Conservation (phyloP, 495 filamentous ascomycete genomes). For the Durotheca rogersii region DNA sequence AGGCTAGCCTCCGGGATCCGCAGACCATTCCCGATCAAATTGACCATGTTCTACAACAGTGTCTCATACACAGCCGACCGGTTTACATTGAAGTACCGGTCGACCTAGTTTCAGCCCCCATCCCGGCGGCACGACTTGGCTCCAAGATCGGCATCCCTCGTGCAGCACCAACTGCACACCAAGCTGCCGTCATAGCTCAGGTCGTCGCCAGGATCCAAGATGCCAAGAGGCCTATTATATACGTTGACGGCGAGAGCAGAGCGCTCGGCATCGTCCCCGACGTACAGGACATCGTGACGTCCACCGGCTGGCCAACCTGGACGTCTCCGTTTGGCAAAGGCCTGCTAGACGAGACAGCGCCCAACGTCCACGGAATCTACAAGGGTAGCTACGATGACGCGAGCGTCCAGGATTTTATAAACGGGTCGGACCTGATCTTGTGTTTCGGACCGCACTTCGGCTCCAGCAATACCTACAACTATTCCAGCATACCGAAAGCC, state of each 20-base stretch:
- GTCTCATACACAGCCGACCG: conserved; percentile 64
- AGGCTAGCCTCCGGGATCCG: conserved; percentile 61
- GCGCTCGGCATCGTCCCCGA: conserved; percentile 66
- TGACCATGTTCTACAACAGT: conserved; percentile 68
- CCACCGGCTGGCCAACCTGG: conserved; percentile 67
- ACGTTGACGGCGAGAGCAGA: conserved; percentile 77
- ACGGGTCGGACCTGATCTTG: conserved; percentile 70
- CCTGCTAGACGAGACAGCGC: conserved; percentile 66
- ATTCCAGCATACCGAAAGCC: conserved; percentile 32
- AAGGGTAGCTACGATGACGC: conserved; percentile 65
- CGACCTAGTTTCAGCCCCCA: conserved; percentile 69
- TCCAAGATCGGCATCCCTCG: conserved; percentile 62
- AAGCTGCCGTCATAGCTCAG: conserved; percentile 68
- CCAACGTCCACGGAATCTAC: conserved; percentile 74
- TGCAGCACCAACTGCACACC: conserved; percentile 60
- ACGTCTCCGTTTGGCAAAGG: conserved; percentile 79
- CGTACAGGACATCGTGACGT: conserved; percentile 63
- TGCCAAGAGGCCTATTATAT: conserved; percentile 68
- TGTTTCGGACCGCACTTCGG: conserved; percentile 59
- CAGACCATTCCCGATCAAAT: conserved; percentile 63
- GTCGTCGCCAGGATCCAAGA: conserved; percentile 64
- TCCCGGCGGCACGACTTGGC: conserved; percentile 59
- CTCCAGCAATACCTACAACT: conserved; percentile 40
- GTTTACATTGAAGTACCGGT: conserved; percentile 76
- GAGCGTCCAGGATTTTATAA: conserved; percentile 62